Base-by-base conservation (phyloP, 2,329 filamentous ascomycete species). In the Diplodia intermedia region DNA sequence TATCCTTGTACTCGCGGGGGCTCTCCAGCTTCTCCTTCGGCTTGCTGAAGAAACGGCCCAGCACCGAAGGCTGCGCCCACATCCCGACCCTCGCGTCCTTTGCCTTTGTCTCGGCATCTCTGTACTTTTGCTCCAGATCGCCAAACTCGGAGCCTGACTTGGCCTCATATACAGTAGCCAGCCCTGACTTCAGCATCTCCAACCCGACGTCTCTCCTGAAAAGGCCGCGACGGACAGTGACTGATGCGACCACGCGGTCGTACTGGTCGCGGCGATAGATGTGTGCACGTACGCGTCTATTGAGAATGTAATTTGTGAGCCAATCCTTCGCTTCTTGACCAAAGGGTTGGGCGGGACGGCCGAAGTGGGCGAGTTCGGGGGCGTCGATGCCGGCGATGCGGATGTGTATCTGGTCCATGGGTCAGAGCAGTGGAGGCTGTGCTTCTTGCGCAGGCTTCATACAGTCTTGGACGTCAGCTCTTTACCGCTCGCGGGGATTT, bases 131-230 rank as follows among this genome's bases (percentile, higher is more conserved):
- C 85, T 90, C 73, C 60, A 74, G 79, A 1, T 86, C 87, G 29
- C 95, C 95, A 83, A 95, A 99, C 77, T 98, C 95, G 23, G 88
- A 90, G 3, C 94, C 95, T 5, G 85, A 86, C 80, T 97, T 98
- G 33, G 93, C 94, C 81, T 98, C 95, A 77, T 98, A 99, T 3
- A 95, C 90, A 2, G 93, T 97, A 50, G 94, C 95, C 71, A 96
- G 81, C 0, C 95, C 95, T 26, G 82, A 85, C 80, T 89, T 91
- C 70, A 99, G 81, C 94, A 99, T 96, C 78, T 96, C 91, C 69
- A 94, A 81, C 3, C 94, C 93, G 5, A 99, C 91, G 78, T 99
- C 94, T 68, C 86, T 87, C 72, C 88, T 89, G 69, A 92, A 84
- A 11, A 92, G 79, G 73, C 89, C 79, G 67, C 84, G 86, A 57